phyloP scores from a whole-genome alignment of 1,139 yeast species.

The Suhomyces coccinellae region DNA sequence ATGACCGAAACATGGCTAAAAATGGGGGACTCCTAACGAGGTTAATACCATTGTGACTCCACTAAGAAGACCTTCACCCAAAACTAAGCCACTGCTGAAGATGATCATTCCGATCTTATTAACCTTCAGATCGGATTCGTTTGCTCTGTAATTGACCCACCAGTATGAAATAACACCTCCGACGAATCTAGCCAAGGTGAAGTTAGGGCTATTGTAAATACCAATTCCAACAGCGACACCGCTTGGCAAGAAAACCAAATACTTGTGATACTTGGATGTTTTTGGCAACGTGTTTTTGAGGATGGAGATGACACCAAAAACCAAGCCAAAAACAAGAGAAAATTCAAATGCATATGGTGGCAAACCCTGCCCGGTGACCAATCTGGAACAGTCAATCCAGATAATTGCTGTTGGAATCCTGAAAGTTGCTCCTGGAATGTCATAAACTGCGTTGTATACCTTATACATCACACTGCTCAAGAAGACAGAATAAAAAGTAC shows the following conservation, averaged over 20 bases:
- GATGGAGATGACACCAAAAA: slow-evolving; percentile 72
- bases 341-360: slow-evolving; percentile 76
- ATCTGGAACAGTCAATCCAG: slow-evolving; percentile 94
- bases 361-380: slow-evolving; percentile 87
- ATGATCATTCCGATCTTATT: slow-evolving; percentile 73
- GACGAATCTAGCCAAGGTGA: slow-evolving; percentile 86
- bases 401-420: slow-evolving; percentile 93
- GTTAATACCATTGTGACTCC: slow-evolving; percentile 79
- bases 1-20: slow-evolving; percentile 10
- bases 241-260: slow-evolving; percentile 68
- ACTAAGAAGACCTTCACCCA: slow-evolving; percentile 92
- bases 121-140: slow-evolving; percentile 28
- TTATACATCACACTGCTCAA: slow-evolving; percentile 81
- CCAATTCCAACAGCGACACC: slow-evolving; percentile 99
- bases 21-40: slow-evolving; percentile 53
- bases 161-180: slow-evolving; percentile 78
- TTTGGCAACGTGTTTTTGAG: slow-evolving; percentile 54
- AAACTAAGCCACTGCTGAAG: slow-evolving; percentile 84
- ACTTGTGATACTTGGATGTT: slow-evolving; percentile 37
- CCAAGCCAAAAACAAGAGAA: slow-evolving; percentile 61
- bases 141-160: slow-evolving; percentile 48
- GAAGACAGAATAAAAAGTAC: slow-evolving; percentile 79
- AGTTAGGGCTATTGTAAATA: slow-evolving; percentile 88
- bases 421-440: slow-evolving; percentile 77
- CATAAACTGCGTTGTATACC: slow-evolving; percentile 76